Conservation (phyloP, 192 early-diverging fungal species). For the Diversispora eburnea region DNA sequence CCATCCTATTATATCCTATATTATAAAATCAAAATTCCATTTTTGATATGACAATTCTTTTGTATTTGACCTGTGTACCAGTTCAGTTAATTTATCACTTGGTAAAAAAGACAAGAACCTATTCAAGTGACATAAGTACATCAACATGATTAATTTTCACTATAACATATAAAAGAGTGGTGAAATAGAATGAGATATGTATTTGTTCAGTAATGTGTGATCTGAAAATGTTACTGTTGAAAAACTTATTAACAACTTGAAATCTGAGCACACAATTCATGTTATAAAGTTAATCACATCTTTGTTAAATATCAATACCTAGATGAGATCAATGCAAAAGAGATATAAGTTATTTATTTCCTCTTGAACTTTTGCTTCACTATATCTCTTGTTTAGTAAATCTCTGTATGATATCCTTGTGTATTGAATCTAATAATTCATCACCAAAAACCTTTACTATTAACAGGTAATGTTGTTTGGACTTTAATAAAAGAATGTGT, state of each 20-base stretch:
- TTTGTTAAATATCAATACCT: too few relatives aligned
- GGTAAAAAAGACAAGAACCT: slow-evolving; percentile 6
- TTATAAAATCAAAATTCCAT: too few relatives aligned
- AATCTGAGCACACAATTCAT: slow-evolving; percentile 20
- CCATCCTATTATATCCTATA: too few relatives aligned
- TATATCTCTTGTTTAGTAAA: slow-evolving; percentile 9
- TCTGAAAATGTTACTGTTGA: slow-evolving; percentile 16
- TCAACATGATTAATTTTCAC: neutral
- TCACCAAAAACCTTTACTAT: slow-evolving; percentile 23
- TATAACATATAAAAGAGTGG: slow-evolving; percentile 21
- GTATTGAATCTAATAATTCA: slow-evolving; percentile 5
- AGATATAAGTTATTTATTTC: too few relatives aligned
- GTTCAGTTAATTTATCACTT: too few relatives aligned
- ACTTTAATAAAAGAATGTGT: slow-evolving; percentile 23
- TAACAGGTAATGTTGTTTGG: slow-evolving; percentile 24
- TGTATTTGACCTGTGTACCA: too few relatives aligned
- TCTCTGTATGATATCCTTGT: slow-evolving; percentile 15
- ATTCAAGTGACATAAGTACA: slow-evolving; percentile 23
- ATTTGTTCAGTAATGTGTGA: neutral
- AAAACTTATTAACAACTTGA: slow-evolving; percentile 11
- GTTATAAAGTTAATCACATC: too few relatives aligned
- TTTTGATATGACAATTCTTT: too few relatives aligned
- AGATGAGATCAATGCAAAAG: too few relatives aligned
- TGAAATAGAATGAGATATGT: slow-evolving; percentile 18
- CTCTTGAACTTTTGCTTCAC: slow-evolving; percentile 28